Conservation (phyloP, 2,329 filamentous ascomycete species). For the Neonectria coccinea region DNA sequence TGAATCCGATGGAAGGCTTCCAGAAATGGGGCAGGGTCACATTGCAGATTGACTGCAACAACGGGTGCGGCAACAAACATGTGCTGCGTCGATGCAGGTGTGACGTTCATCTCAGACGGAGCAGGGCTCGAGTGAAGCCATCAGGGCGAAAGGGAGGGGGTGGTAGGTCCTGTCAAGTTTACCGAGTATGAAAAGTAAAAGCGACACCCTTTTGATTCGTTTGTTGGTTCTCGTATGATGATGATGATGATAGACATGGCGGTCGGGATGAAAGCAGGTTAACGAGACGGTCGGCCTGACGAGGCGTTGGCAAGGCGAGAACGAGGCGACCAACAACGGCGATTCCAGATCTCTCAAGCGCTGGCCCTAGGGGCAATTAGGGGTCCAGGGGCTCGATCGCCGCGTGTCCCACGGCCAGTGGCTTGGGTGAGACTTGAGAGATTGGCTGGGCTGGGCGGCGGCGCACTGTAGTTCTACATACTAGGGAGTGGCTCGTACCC, state of each 20-base stretch:
- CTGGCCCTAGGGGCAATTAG: neutral
- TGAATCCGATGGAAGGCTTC: conserved; percentile 36
- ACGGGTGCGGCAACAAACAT: conserved; percentile 9
- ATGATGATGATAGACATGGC: conserved; percentile 15
- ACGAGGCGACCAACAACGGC: conserved; percentile 16
- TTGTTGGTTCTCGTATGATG: neutral
- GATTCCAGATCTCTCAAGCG: conserved; percentile 28
- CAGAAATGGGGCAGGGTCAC: conserved; percentile 35
- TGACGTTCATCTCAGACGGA: conserved; percentile 20
- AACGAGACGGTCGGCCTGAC: neutral
- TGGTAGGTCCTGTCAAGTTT: conserved; percentile 4
- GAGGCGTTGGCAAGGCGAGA: neutral
- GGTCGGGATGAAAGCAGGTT: conserved; percentile 20
- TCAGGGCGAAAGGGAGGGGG: conserved; percentile 14
- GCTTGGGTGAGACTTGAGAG: neutral
- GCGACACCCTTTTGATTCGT: neutral
- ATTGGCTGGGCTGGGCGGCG: neutral
- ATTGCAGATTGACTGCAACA: conserved; percentile 23
- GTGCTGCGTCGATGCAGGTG: neutral
- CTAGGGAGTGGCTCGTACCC: too few relatives aligned
- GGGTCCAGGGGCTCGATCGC: conserved; percentile 28
- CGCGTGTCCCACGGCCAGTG: conserved; percentile 28
- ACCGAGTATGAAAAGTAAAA: neutral
- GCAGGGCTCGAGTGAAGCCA: conserved; percentile 27
- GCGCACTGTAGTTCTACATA: neutral